A percentile compares a stretch with the other conserved stretches of the same genome.
phyloP scores from a whole-genome alignment of 1,284 basidiomycete species.

The Naganishia albida region DNA sequence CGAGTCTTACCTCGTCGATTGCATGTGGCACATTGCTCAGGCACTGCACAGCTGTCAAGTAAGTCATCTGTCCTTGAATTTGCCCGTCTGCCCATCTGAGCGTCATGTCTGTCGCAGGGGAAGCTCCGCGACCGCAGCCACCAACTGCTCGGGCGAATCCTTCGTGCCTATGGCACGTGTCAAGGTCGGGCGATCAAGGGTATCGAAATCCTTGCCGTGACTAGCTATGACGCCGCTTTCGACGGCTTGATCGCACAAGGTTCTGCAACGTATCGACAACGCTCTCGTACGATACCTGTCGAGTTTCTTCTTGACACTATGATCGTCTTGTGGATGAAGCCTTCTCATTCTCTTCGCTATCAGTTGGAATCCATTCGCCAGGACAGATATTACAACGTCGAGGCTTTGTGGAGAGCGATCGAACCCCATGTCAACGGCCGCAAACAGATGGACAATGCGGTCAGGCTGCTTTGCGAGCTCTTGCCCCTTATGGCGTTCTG shows the following conservation, averaged over 20 bases:
- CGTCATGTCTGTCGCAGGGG: background rate
- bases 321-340: slow-evolving; percentile 28
- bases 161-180: slow-evolving; percentile 21
- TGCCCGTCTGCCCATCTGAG: background rate
- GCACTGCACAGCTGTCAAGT: slow-evolving; percentile 32
- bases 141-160: slow-evolving; percentile 18
- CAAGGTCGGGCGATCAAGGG: slow-evolving; percentile 20
- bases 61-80: background rate
- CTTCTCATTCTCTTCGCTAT: slow-evolving; percentile 25
- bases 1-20: slow-evolving; percentile 28
- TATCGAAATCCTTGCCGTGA: slow-evolving; percentile 31
- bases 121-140: slow-evolving; percentile 9
- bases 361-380: slow-evolving; percentile 21
- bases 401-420: slow-evolving; percentile 22
- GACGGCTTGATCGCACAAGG: slow-evolving; percentile 13
- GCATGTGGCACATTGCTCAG: slow-evolving; percentile 28
- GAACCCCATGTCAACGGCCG: slow-evolving; percentile 3
- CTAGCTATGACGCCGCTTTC: slow-evolving; percentile 30
- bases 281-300: background rate
- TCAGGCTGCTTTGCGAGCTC: slow-evolving; percentile 15
- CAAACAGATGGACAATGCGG: background rate
- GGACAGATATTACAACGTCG: slow-evolving; percentile 30
- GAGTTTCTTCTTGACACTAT: slow-evolving; percentile 28
- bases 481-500: slow-evolving; percentile 29
- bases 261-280: background rate